Conservation (phyloP, 2,329 filamentous ascomycete species). For the Aspergillus hiratsukae region DNA sequence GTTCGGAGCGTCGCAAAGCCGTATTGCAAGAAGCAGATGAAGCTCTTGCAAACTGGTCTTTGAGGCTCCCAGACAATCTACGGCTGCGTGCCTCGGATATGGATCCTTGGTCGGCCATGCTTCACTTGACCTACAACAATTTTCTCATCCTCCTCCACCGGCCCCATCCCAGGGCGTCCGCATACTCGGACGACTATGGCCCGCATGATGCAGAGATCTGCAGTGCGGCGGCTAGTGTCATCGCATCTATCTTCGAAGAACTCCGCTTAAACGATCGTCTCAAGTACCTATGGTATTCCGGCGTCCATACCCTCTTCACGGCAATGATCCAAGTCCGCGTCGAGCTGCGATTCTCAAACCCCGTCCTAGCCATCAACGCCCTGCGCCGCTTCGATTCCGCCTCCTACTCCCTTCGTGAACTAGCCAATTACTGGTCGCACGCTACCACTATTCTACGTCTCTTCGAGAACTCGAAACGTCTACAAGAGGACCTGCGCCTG, state of each 20-base stretch:
- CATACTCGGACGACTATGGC: constrained; percentile 42
- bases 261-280: constrained; percentile 39
- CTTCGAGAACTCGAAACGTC: constrained; percentile 41
- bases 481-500: constrained; percentile 38
- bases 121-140: constrained; percentile 44
- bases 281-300: constrained; percentile 43
- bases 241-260: constrained; percentile 44
- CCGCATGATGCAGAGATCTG: constrained; percentile 45
- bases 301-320: constrained; percentile 43
- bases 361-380: constrained; percentile 43
- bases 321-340: constrained; percentile 46
- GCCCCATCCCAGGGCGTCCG: constrained; percentile 40
- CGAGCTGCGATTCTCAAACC: constrained; percentile 44
- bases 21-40: constrained; percentile 40
- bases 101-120: constrained; percentile 42
- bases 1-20: constrained; percentile 37
- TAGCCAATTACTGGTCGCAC: constrained; percentile 42
- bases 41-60: constrained; percentile 40
- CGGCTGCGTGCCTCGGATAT: constrained; percentile 39
- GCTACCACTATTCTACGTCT: constrained; percentile 41
- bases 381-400: constrained; percentile 43
- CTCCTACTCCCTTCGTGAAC: constrained; percentile 37
- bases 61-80: constrained; percentile 38
- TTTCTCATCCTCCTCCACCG: constrained; percentile 44
- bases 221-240: constrained; percentile 42